Evolutionary conservation across 345 rosid genomes (phyloP), one percentile per base, ranked within the genome.

Genomic region (Arabidopsis suecica): DNA sequence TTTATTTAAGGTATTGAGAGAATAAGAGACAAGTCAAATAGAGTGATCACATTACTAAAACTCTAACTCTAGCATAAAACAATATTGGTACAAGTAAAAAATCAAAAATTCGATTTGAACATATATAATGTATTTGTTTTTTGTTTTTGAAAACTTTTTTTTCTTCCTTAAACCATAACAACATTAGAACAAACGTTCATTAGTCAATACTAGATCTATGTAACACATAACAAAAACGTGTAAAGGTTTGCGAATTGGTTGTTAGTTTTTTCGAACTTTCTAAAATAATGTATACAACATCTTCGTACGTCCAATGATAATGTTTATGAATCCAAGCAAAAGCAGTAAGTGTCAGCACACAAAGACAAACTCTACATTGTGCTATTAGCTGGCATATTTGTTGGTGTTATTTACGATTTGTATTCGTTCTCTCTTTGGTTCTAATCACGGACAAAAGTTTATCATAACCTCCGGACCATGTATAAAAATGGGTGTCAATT

Each of bases 351-450:
- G 22, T 64, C 28, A 55, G 38, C 65, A 36, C 50, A 55, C 67
- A 57, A 45, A 48, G 48, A 65, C 78, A 73, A 49, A 6, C 47
- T 44, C 34, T 32, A 42, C 62, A 22, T 12, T 42, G 9, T 37
- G 30, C 42, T 33, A 11, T 34, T 56, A 65, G 78, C 65, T 73
- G 71, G 71, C 71, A 56, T 56, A 38, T 73, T 44, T 45, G 20
- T 73, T 55, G 47, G 9, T 64, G 33, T 64, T 1, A 44, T 64
- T 22, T 54, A 25, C 71, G 10, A 13, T 41, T 30, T 58, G 13
- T 0, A 50, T 14, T 72, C 20, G 38, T 55, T 68, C 41, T 41
- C n/a, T 50, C 37, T 33, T 71, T 3, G 16, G 32, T 61, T 49
- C 48, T 59, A 45, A 37, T 45, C 9, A 18, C 5, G 5, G 13